These are phyloP conservation scores for Antarctomyces pellizariae DNA, from an alignment of 495 filamentous ascomycete species.

Conservation along the genomic window DNA sequence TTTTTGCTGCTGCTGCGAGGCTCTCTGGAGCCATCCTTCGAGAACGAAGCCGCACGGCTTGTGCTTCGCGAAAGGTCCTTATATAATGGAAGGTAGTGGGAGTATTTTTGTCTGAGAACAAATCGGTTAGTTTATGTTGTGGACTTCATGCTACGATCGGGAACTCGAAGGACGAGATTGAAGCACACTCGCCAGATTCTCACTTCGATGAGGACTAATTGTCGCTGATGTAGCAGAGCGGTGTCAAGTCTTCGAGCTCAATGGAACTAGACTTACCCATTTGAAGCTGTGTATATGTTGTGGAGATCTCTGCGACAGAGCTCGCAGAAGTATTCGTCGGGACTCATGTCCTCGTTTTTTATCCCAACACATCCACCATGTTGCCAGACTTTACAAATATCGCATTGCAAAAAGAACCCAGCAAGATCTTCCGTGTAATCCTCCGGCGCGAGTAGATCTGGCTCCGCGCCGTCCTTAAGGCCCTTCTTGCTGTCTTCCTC, in stretches of 20 bases:
- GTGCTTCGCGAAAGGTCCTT: conserved; percentile 19
- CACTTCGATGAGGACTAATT: neutral
- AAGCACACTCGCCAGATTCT: neutral
- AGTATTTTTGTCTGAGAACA: conserved; percentile 25
- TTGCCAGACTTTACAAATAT: conserved; percentile 95
- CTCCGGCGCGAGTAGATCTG: conserved; percentile 35
- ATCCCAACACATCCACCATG: conserved; percentile 97
- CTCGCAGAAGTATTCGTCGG: conserved; percentile 96
- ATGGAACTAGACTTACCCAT: conserved; percentile 45
- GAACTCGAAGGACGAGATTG: no score
- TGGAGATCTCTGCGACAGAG: conserved; percentile 80
- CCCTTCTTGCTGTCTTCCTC: conserved; percentile 32
- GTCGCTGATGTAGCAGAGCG: neutral
- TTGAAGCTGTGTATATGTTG: conserved; percentile 48
- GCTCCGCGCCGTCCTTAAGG: conserved; percentile 24
- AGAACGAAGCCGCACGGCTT: conserved; percentile 30
- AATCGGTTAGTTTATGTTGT: neutral
- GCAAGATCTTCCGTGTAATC: conserved; percentile 64
- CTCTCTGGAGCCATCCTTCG: conserved; percentile 29
- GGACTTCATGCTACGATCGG: no score
- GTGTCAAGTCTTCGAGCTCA: neutral
- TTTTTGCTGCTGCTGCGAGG: conserved; percentile 24
- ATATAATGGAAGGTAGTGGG: conserved; percentile 29
- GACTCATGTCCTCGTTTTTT: conserved; percentile 72
- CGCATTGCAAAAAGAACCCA: conserved; percentile 94